Base-by-base conservation (phyloP, 2,329 filamentous ascomycete species). In the Pyricularia grisea region DNA sequence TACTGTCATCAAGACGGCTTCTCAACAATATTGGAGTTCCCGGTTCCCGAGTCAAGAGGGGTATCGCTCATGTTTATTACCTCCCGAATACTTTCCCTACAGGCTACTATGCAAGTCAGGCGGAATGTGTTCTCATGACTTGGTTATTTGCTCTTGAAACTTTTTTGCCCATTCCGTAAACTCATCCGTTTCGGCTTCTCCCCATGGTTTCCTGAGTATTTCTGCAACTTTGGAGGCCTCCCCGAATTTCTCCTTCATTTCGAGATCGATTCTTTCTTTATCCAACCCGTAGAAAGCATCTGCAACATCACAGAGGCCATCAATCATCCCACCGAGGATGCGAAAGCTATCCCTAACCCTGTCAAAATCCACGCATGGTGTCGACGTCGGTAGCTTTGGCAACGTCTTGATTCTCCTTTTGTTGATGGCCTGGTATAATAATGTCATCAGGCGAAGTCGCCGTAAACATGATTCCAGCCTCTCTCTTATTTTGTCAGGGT, bases 141-240 rank as follows among this genome's bases (percentile, higher is more conserved):
- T 68, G 27, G 55, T 68, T 28, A 68, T 68, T 58, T 68, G 50
- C n/a, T 28, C 55, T n/a, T 68, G 67, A 72, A 87, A 88, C 71
- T 83, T 85, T 12, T 80, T 82, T n/a, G 85, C 87, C 93, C 93
- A 97, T 20, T 85, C 82, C 0, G 89, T 90, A 75, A 96, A 97
- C 74, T 90, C 92, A 74, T 97, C 93, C 23, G 86, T 83, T 65
- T 84, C 78, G 0, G 85, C 89, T 2, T 85, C 79, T 11, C 30
- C 64, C 91, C 91, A 94, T 25, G 83, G 82, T 70, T 82, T 79
- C 67, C 81, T 80, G 14, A 92, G 78, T 66, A 89, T 75, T 69
- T 86, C 83, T 0, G 85, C 83, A 0, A 84, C 85, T 0, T 78
- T 80, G 72, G 85, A 85, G 0, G 90, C 88, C 67, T 88, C 84